Percentiles rank a stretch among this genome's conserved stretches.
phyloP scores from a whole-genome alignment of 2,329 filamentous ascomycete species.

The Monilinia fructigena region DNA sequence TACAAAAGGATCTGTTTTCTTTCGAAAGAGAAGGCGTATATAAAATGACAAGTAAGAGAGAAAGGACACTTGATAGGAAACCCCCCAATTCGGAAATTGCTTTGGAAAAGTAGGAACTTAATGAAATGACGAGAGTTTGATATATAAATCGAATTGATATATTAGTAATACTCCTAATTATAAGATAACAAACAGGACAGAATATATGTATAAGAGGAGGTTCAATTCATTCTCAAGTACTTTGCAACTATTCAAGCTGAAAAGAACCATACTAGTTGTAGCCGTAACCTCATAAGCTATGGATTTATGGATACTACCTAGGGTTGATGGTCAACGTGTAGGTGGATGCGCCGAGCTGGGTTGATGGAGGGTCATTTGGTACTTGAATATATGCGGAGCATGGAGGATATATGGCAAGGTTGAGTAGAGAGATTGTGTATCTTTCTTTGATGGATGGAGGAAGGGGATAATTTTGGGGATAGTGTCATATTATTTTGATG shows the following conservation, averaged over 20 bases:
- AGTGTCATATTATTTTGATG: background rate
- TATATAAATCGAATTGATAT: background rate
- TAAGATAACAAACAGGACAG: too few relatives aligned
- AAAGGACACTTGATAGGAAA: conserved; percentile 10
- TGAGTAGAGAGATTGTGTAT: background rate
- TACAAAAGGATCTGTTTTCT: background rate
- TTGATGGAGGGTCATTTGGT: background rate
- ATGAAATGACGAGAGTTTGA: background rate
- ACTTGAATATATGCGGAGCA: background rate
- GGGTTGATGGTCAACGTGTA: too few relatives aligned
- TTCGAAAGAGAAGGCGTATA: background rate
- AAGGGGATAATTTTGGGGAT: background rate
- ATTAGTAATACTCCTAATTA: background rate
- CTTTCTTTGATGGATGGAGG: background rate
- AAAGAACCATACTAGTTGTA: background rate
- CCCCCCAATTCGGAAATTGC: conserved; percentile 11
- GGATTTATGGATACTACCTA: background rate
- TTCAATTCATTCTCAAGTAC: background rate
- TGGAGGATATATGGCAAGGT: too few relatives aligned
- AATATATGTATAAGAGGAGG: background rate
- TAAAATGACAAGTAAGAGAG: conserved; percentile 9
- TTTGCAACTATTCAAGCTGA: too few relatives aligned
- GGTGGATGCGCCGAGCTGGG: conserved; percentile 19
- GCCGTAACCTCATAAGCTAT: background rate
- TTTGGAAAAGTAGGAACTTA: background rate